Conservation (phyloP, 106 monocot species). For the Dioscorea alata region DNA sequence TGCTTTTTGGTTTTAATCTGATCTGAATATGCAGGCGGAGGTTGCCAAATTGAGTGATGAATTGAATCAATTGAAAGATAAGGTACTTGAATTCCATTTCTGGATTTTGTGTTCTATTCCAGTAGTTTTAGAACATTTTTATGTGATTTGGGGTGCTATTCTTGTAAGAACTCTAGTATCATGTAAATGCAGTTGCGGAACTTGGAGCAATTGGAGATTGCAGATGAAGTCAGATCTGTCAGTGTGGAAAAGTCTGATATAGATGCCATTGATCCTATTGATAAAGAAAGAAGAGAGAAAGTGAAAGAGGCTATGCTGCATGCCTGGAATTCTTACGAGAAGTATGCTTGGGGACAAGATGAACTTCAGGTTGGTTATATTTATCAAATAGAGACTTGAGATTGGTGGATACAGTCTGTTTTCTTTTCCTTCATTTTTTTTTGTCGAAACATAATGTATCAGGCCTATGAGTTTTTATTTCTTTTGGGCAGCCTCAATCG, state of each 20-base stretch:
- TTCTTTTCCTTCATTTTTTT: not conserved
- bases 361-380: constrained; percentile 64
- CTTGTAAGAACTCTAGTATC: no score
- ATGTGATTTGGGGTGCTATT: not conserved
- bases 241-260: constrained; percentile 1
- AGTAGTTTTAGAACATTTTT: not conserved
- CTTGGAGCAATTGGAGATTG: constrained; percentile 16
- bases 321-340: constrained; percentile 93
- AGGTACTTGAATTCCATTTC: constrained; percentile 27
- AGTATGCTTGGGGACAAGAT: constrained; percentile 92
- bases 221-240: constrained; percentile 4
- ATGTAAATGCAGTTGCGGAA: constrained; percentile 40
- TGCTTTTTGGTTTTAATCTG: not conserved
- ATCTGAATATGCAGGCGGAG: constrained; percentile 42
- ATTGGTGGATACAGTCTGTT: not conserved
- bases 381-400: not conserved
- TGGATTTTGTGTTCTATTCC: not conserved
- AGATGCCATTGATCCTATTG: constrained; percentile 49
- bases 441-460: not conserved
- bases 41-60: constrained; percentile 39
- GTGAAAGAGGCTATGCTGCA: constrained; percentile 97
- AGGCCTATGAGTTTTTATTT: not conserved
- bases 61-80: constrained; percentile 39
- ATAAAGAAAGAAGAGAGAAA: constrained; percentile 70
- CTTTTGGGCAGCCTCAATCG: constrained; percentile 70